These are phyloP conservation scores for Phytophthora agathidicida DNA, from an alignment of 352 stramenopile species.

Conservation along the genomic window DNA sequence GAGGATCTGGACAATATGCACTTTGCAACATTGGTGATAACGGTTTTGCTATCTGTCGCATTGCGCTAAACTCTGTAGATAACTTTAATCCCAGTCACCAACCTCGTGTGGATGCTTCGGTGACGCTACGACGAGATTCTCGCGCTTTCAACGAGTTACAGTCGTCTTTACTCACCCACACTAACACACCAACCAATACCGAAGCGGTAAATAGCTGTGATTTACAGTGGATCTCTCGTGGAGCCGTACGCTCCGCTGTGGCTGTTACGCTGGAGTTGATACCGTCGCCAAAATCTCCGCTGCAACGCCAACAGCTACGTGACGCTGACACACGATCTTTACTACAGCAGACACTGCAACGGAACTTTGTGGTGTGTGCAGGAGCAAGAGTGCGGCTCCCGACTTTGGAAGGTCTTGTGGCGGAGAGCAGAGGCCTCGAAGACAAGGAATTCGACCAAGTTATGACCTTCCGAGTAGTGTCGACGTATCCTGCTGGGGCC, in stretches of 20 bases:
- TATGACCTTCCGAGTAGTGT: slow-evolving; percentile 50
- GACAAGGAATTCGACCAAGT: slow-evolving; percentile 1
- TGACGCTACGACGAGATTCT: slow-evolving; percentile 34
- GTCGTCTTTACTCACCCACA: slow-evolving; percentile 24
- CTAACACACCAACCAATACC: neutral
- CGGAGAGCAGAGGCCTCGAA: slow-evolving; percentile 16
- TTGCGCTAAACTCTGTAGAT: slow-evolving; percentile 31
- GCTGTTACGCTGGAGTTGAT: slow-evolving; percentile 59
- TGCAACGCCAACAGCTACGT: slow-evolving; percentile 18
- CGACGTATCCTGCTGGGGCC: slow-evolving; percentile 45
- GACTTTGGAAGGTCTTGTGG: slow-evolving; percentile 27
- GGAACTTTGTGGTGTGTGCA: slow-evolving; percentile 48
- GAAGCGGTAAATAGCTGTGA: neutral
- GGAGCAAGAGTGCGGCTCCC: slow-evolving; percentile 50
- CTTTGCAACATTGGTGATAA: slow-evolving; percentile 29
- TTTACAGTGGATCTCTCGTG: slow-evolving; percentile 57
- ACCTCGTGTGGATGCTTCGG: slow-evolving; percentile 23
- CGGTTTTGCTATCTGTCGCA: slow-evolving; percentile 47
- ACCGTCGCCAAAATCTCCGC: slow-evolving; percentile 12
- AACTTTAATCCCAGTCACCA: neutral
- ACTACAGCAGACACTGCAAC: slow-evolving; percentile 64
- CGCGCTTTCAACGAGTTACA: slow-evolving; percentile 29
- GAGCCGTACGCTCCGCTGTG: slow-evolving; percentile 43
- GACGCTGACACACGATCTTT: slow-evolving; percentile 48
- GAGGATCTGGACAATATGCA: slow-evolving; percentile 41